Conservation (phyloP, 331 rosid species). For the Malus hybrid region DNA sequence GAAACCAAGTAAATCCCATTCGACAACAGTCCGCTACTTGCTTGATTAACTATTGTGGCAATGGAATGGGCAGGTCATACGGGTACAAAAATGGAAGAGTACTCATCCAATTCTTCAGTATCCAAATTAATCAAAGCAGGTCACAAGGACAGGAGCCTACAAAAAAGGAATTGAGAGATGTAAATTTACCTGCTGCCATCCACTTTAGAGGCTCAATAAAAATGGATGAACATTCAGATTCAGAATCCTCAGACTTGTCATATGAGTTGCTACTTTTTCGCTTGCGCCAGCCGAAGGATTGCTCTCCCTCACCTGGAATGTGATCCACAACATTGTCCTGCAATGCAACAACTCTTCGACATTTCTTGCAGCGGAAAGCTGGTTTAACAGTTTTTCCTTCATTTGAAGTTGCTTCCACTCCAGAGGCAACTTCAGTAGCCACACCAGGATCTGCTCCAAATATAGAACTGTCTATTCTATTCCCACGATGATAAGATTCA, state of each 20-base stretch:
- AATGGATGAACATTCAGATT: constrained; percentile 77
- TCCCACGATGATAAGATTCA: constrained; percentile 62
- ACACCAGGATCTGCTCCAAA: constrained; percentile 84
- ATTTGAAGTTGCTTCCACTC: constrained; percentile 35
- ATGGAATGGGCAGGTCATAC: background rate
- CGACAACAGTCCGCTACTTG: background rate
- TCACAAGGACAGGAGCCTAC: background rate
- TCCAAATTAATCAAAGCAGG: background rate
- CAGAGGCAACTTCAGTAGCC: constrained; percentile 45
- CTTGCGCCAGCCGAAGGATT: constrained; percentile 61
- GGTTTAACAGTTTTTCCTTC: constrained; percentile 30
- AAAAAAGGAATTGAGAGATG: constrained; percentile 4
- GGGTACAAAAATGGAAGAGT: background rate
- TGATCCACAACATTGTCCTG: constrained; percentile 80
- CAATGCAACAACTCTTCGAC: constrained; percentile 75
- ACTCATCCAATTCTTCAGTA: background rate
- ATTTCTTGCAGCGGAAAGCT: constrained; percentile 86
- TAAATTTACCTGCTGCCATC: constrained; percentile 83
- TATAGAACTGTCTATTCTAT: constrained; percentile 64
- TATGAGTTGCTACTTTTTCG: constrained; percentile 61
- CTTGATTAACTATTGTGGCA: background rate
- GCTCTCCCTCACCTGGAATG: constrained; percentile 84
- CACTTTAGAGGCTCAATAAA: constrained; percentile 89
- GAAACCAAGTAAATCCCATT: background rate
- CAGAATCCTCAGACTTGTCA: constrained; percentile 56